Evolutionary conservation across 176 grass and related monocot species (phyloP), one percentile per base, ranked within the genome.

Genomic region (Zea luxurians): DNA sequence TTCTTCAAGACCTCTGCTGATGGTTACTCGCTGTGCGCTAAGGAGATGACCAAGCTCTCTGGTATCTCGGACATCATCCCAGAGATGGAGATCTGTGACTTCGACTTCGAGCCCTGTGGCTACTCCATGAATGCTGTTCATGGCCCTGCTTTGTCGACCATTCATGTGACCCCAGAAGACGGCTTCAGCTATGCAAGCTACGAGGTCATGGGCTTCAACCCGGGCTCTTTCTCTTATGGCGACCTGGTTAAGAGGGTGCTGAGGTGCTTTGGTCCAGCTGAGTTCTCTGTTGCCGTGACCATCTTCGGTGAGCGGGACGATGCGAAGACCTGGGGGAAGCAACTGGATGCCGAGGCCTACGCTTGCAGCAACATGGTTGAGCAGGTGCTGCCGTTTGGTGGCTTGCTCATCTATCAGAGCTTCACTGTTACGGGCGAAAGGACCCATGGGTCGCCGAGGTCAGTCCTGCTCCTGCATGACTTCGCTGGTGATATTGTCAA

Each of bases 141-240:
- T 73, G 87, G 67, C 34, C 6, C 48, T 37, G 78, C 82, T 42
- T 80, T 89, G 48, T 89, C 87, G 1, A 89, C 87, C 6, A 89
- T 89, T 46, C 87, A 89, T 73, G 87, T 89, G 65, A 89, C 87
- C 12, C 87, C 87, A 1, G 87, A 89, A 78, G 82, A 85, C 1
- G 82, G 87, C 27, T 89, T 89, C 54, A 85, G 87, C 73, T 89
- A 89, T 82, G 82, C 82, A 13, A 89, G 87, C 40, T 89, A 89
- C 4, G 87, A 89, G 62, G 78, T 80, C 60, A 82, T 89, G 87
- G 87, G 87, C n/a, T 73, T 89, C 43, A 54, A 85, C 48, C 87
- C 82, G 0, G 48, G 27, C 13, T 50, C 77, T 3, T 5, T 67
- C 4, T 37, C 53, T 1, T 85, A 82, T 40, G 49, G 18, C 47